Percentiles rank a stretch among this genome's conserved stretches.
Evolutionary conservation across 768 basidiomycete genomes (phyloP).

Genomic region (Mycena haematopus): DNA sequence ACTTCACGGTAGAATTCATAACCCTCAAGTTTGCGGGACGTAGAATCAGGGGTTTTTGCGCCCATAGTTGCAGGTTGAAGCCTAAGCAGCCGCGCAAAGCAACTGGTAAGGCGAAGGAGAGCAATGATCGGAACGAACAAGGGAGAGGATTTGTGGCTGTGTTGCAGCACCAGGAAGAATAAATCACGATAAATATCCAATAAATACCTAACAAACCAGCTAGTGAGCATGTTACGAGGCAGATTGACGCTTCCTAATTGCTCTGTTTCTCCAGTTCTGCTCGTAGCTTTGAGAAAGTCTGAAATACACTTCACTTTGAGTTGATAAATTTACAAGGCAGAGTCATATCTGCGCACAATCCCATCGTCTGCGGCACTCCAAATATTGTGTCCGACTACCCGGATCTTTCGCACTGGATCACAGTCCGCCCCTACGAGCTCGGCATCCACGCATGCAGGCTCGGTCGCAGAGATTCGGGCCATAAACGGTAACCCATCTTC

Average conservation of each 20-base stretch:
- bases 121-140: conserved; percentile 4
- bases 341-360: too few species aligned
- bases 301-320: too few species aligned
- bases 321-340: too few species aligned
- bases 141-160: too few species aligned
- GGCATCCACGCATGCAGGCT: conserved; percentile 41
- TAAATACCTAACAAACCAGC: too few species aligned
- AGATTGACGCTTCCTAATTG: too few species aligned
- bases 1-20: conserved; percentile 85
- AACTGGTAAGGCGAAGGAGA: background rate
- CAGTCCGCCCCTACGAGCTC: conserved; percentile 69
- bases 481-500: conserved; percentile 68
- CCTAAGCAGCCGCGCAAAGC: conserved; percentile 9
- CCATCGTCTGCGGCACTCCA: conserved; percentile 74
- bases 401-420: conserved; percentile 58
- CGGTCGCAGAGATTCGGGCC: conserved; percentile 49
- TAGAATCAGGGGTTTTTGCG: background rate
- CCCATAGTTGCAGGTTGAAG: conserved; percentile 5
- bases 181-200: too few species aligned
- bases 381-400: conserved; percentile 43
- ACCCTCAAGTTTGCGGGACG: conserved; percentile 59
- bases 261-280: too few species aligned
- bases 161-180: too few species aligned
- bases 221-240: too few species aligned
- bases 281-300: too few species aligned